Evolutionary conservation across 306 rosid species (phyloP).

Genomic region (Gleditsia sinensis): DNA sequence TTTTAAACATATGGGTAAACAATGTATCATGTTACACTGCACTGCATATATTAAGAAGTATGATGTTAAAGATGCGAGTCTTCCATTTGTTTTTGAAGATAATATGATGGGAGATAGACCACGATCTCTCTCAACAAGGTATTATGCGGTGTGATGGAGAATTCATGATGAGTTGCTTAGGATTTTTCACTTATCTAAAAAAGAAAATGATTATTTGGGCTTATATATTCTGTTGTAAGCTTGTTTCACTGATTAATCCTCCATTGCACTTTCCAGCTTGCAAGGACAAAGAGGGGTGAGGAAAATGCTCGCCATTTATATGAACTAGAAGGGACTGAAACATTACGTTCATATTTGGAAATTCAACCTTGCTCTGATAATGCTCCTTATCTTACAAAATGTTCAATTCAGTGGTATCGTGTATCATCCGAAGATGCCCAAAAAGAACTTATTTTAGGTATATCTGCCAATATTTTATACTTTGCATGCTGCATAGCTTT

Average conservation of each 20-base stretch:
- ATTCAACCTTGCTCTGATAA: conserved; percentile 67
- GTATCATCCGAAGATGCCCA: conserved; percentile 64
- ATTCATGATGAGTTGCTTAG: neutral
- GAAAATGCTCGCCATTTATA: conserved; percentile 53
- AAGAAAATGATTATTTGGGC: neutral
- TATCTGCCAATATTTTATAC: neutral
- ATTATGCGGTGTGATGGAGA: neutral
- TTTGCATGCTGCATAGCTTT: neutral
- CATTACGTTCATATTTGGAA: conserved; percentile 75
- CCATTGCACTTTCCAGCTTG: conserved; percentile 52
- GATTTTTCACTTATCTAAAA: neutral
- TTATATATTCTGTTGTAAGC: neutral
- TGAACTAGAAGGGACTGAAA: conserved; percentile 78
- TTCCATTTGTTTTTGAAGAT: neutral
- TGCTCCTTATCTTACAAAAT: conserved; percentile 60
- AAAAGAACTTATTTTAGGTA: conserved; percentile 84
- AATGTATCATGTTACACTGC: too few species aligned
- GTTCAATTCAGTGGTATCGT: conserved; percentile 86
- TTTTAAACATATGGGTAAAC: neutral
- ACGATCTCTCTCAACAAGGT: neutral
- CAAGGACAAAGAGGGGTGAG: conserved; percentile 61
- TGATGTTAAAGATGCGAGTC: neutral
- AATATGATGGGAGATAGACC: neutral
- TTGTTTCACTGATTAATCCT: conserved; percentile 11
- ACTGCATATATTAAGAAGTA: neutral